Conservation (phyloP, 2,329 filamentous ascomycete species). For the Leptographium procerum region DNA sequence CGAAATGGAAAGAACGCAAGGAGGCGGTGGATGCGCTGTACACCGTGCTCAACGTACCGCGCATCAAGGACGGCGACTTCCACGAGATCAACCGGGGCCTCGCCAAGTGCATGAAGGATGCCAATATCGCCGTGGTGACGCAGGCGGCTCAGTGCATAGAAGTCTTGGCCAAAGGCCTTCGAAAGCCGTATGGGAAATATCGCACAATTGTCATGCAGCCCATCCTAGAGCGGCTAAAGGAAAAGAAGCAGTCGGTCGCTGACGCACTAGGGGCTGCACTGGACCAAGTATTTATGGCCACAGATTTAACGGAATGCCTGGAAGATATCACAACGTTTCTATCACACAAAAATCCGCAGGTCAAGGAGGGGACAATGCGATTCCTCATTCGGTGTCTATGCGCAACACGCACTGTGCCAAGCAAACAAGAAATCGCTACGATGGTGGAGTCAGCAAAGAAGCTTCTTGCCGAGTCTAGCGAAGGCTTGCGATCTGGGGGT, state of each 20-base stretch:
- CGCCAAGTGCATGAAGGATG: constrained; percentile 97
- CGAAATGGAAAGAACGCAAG: constrained; percentile 98
- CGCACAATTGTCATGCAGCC: constrained; percentile 70
- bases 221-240: constrained; percentile 91
- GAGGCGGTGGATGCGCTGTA: constrained; percentile 80
- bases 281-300: constrained; percentile 56
- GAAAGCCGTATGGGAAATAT: constrained; percentile 69
- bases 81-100: constrained; percentile 72
- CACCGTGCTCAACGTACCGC: constrained; percentile 66
- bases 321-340: constrained; percentile 80
- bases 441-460: constrained; percentile 89
- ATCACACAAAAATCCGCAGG: constrained; percentile 91
- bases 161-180: constrained; percentile 73
- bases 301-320: constrained; percentile 71
- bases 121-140: constrained; percentile 89
- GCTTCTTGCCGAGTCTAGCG: constrained; percentile 77
- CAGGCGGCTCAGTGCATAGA: constrained; percentile 91
- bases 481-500: constrained; percentile 74
- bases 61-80: constrained; percentile 85
- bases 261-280: constrained; percentile 81
- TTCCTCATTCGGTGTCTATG: constrained; percentile 84
- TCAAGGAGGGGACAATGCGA: constrained; percentile 89
- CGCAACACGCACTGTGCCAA: constrained; percentile 71
- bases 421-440: constrained; percentile 68
- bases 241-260: constrained; percentile 84